These are phyloP conservation scores for Penicillium freii DNA, from an alignment of 2,329 filamentous ascomycete genomes.

Conservation along the genomic window DNA sequence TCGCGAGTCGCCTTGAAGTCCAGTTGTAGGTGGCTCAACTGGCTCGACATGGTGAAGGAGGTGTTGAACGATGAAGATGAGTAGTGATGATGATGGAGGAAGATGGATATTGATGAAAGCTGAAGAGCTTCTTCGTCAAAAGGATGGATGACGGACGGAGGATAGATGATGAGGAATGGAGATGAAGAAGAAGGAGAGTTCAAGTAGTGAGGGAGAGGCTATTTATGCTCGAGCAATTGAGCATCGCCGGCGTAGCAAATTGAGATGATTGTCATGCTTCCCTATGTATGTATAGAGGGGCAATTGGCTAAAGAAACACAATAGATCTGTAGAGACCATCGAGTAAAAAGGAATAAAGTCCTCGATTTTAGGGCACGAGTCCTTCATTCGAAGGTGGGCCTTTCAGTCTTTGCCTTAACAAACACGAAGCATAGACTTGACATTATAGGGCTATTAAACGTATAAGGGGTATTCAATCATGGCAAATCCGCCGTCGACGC, in stretches of 20 bases:
- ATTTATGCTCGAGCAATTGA: not conserved
- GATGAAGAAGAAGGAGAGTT: not conserved
- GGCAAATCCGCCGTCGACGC: not conserved
- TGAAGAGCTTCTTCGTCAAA: too few relatives aligned
- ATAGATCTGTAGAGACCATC: not conserved
- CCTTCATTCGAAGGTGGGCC: not conserved
- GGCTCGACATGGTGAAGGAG: too few relatives aligned
- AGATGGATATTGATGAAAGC: not conserved
- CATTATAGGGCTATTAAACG: too few relatives aligned
- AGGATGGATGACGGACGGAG: not conserved
- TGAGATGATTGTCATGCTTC: not conserved
- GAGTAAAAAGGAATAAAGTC: not conserved
- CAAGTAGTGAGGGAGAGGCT: not conserved
- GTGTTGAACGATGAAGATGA: not conserved
- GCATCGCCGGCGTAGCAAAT: not conserved
- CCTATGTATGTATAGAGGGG: not conserved
- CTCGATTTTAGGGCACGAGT: not conserved
- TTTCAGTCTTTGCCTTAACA: not conserved
- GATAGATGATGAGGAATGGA: not conserved
- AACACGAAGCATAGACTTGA: not conserved
- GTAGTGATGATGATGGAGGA: not conserved
- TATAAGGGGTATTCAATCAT: not conserved
- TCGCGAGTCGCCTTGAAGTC: not conserved
- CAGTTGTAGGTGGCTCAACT: too few relatives aligned
- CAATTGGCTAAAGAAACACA: not conserved